phyloP scores from a whole-genome alignment of 495 filamentous ascomycete genomes.

The Aspergillus indologenus region DNA sequence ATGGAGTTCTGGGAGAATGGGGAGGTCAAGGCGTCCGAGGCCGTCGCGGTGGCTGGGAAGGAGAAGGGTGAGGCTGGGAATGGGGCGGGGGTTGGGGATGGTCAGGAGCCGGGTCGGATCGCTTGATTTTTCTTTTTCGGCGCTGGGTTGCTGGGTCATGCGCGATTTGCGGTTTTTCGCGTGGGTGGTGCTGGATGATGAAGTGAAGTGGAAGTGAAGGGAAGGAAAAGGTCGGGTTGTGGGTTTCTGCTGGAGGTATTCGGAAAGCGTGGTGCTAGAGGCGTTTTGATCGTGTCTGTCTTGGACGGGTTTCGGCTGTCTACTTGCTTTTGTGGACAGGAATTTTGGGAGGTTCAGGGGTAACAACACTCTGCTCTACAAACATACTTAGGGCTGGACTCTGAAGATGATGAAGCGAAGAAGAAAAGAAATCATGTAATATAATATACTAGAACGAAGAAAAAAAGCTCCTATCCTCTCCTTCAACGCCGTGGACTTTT shows the following conservation, averaged over 20 bases:
- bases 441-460: constrained; percentile 3
- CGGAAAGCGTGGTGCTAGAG: background rate
- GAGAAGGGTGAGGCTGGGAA: constrained; percentile 10
- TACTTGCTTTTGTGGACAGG: background rate
- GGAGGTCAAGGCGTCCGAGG: no score
- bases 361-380: constrained; percentile 21
- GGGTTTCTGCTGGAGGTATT: background rate
- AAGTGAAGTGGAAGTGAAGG: no score
- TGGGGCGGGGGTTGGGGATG: background rate
- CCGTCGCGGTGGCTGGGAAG: constrained; percentile 21
- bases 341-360: constrained; percentile 17
- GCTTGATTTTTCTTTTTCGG: background rate
- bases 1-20: constrained; percentile 71
- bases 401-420: background rate
- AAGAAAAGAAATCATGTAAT: no score
- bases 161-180: no score
- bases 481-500: constrained; percentile 13
- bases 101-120: background rate
- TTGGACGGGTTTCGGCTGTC: background rate
- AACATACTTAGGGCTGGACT: constrained; percentile 10
- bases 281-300: background rate
- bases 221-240: background rate
- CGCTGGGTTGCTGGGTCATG: no score
- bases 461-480: constrained; percentile 9
- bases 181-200: no score